phyloP scores from a whole-genome alignment of 2,329 filamentous ascomycete genomes.

The Botrytis medusae region DNA sequence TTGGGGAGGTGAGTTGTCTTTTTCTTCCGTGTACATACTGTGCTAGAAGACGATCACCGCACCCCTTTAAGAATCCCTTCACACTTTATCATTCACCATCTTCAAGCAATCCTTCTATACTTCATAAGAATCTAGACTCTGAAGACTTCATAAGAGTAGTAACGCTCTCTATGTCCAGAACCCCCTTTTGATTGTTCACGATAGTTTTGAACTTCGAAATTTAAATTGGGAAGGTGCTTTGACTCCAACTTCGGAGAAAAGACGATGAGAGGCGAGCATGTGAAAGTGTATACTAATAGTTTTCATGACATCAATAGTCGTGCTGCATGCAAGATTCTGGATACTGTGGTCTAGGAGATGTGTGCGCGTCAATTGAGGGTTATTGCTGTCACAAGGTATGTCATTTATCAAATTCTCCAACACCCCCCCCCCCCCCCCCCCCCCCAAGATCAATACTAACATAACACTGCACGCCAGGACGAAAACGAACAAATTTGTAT shows the following conservation, averaged over 20 bases:
- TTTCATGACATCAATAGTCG: conserved; percentile 13
- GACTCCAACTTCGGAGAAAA: neutral
- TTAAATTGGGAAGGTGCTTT: neutral
- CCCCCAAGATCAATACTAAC: no score
- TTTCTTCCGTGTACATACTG: neutral
- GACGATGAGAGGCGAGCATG: neutral
- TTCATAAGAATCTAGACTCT: neutral
- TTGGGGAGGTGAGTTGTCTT: conserved; percentile 26
- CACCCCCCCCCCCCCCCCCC: no score
- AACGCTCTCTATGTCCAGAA: neutral
- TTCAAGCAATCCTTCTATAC: neutral
- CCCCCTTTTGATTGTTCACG: neutral
- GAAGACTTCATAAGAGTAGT: neutral
- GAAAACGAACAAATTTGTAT: neutral
- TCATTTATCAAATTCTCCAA: neutral
- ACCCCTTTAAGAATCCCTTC: neutral
- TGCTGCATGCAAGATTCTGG: conserved; percentile 29
- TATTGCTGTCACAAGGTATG: conserved; percentile 31
- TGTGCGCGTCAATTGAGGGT: conserved; percentile 28
- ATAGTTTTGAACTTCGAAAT: neutral
- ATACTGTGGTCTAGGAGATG: conserved; percentile 28
- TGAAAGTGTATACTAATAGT: neutral
- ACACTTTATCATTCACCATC: neutral
- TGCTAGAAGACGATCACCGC: neutral
- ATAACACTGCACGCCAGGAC: neutral